Evolutionary conservation across 345 rosid species (phyloP).

Genomic region (Pelargonium nanum): DNA sequence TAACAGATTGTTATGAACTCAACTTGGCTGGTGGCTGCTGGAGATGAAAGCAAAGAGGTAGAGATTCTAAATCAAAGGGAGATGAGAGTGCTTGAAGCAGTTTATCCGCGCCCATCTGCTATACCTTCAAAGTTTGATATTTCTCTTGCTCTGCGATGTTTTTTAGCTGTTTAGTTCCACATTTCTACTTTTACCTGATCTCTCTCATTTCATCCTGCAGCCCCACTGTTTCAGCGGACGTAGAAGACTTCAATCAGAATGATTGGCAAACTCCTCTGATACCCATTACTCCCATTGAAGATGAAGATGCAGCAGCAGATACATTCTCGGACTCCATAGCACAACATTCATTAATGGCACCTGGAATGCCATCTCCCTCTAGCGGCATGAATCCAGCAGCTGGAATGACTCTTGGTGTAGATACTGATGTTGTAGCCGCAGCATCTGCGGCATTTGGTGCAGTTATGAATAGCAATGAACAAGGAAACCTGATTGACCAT

Average conservation of each 20-base stretch:
- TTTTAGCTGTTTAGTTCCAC: conserved; percentile 35
- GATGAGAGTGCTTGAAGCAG: conserved; percentile 88
- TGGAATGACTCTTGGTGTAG: conserved; percentile 27
- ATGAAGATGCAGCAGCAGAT: conserved; percentile 54
- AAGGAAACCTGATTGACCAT: conserved; percentile 59
- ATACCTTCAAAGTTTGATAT: conserved; percentile 67
- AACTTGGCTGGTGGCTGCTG: conserved; percentile 82
- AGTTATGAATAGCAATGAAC: conserved; percentile 50
- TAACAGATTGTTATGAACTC: conserved; percentile 46
- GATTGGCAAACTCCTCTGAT: conserved; percentile 42
- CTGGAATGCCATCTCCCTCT: conserved; percentile 21
- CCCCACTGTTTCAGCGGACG: conserved; percentile 41
- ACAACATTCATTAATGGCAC: conserved; percentile 22
- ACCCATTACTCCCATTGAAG: conserved; percentile 79
- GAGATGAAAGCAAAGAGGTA: conserved; percentile 75
- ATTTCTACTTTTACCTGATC: conserved; percentile 12
- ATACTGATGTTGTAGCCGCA: conserved; percentile 53
- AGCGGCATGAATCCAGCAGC: conserved; percentile 25
- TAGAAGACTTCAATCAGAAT: conserved; percentile 25
- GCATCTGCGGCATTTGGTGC: conserved; percentile 61
- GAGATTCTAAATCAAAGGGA: conserved; percentile 71
- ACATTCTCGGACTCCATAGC: conserved; percentile 24
- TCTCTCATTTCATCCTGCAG: conserved; percentile 35
- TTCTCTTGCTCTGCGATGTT: conserved; percentile 10
- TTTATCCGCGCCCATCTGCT: conserved; percentile 79